Evolutionary conservation across 306 rosid genomes (phyloP).

Genomic region (Cercis canadensis): DNA sequence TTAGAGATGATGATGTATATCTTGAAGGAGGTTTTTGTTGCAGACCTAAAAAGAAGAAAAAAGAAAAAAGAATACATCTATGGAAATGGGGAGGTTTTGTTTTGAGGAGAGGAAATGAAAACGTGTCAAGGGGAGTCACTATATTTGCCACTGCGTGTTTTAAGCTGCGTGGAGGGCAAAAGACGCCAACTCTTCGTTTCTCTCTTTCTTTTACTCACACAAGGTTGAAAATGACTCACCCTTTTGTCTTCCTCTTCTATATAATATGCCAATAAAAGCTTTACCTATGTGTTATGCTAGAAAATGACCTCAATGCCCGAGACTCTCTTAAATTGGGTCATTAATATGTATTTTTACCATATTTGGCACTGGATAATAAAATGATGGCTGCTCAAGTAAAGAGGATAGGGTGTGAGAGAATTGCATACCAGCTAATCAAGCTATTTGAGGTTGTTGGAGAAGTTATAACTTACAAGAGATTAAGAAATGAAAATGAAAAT

Average conservation of each 20-base stretch:
- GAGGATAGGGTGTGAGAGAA: not conserved
- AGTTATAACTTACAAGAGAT: too few species aligned
- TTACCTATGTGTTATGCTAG: not conserved
- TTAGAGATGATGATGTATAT: slow-evolving; percentile 34
- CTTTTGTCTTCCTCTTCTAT: slow-evolving; percentile 36
- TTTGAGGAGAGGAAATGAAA: slow-evolving; percentile 31
- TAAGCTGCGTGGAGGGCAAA: slow-evolving; percentile 92
- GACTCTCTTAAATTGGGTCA: slow-evolving; percentile 2
- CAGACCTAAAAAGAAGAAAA: not conserved
- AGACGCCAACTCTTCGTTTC: slow-evolving; percentile 70
- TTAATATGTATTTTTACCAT: slow-evolving; percentile 22
- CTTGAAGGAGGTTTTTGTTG: slow-evolving; percentile 48
- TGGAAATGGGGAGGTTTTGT: not conserved
- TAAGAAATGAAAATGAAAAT: too few species aligned
- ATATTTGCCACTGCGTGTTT: slow-evolving; percentile 80
- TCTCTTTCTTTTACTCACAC: slow-evolving; percentile 40
- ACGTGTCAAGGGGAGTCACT: slow-evolving; percentile 60
- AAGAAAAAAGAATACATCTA: not conserved
- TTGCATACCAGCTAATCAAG: slow-evolving; percentile 12
- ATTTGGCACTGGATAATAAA: slow-evolving; percentile 19
- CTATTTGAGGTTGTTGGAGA: not conserved
- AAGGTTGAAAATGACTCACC: slow-evolving; percentile 64
- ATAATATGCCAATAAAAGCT: slow-evolving; percentile 43
- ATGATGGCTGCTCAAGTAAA: not conserved
- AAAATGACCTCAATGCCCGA: slow-evolving; percentile 42